Conservation (phyloP, 2,329 filamentous ascomycete species). For the Xylaria sp. region DNA sequence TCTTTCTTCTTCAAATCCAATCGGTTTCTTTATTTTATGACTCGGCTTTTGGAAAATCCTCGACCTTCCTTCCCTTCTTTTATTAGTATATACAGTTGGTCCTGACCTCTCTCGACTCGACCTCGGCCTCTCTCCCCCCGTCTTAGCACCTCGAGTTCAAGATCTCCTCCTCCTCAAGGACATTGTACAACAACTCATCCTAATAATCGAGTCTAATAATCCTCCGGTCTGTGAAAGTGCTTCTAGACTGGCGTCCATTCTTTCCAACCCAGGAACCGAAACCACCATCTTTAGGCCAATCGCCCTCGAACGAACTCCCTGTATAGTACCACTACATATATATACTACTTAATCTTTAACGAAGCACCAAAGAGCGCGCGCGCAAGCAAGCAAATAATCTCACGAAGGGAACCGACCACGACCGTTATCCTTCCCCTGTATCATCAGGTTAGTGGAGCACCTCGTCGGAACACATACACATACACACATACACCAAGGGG, state of each 20-base stretch:
- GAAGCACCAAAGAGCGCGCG: slow-evolving; percentile 14
- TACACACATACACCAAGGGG: not conserved
- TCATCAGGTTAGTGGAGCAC: slow-evolving; percentile 30
- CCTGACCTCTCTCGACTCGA: slow-evolving; percentile 17
- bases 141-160: slow-evolving; percentile 16
- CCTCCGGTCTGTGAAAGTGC: slow-evolving; percentile 23
- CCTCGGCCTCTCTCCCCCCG: slow-evolving; percentile 13
- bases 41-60: slow-evolving; percentile 31
- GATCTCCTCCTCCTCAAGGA: slow-evolving; percentile 21
- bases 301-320: slow-evolving; percentile 28
- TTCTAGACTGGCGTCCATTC: slow-evolving; percentile 32
- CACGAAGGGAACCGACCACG: slow-evolving; percentile 12
- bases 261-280: slow-evolving; percentile 31
- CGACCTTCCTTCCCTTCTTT: slow-evolving; percentile 34
- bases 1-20: slow-evolving; percentile 33
- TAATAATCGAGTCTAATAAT: slow-evolving; percentile 28
- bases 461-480: not conserved
- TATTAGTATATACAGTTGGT: slow-evolving; percentile 27
- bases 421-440: slow-evolving; percentile 19
- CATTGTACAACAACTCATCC: slow-evolving; percentile 29
- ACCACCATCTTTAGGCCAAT: slow-evolving; percentile 34
- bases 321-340: slow-evolving; percentile 29
- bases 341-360: slow-evolving; percentile 30
- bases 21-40: slow-evolving; percentile 34
- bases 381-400: slow-evolving; percentile 1